phyloP scores from a whole-genome alignment of 2,329 filamentous ascomycete genomes.

The Neonectria punicea region DNA sequence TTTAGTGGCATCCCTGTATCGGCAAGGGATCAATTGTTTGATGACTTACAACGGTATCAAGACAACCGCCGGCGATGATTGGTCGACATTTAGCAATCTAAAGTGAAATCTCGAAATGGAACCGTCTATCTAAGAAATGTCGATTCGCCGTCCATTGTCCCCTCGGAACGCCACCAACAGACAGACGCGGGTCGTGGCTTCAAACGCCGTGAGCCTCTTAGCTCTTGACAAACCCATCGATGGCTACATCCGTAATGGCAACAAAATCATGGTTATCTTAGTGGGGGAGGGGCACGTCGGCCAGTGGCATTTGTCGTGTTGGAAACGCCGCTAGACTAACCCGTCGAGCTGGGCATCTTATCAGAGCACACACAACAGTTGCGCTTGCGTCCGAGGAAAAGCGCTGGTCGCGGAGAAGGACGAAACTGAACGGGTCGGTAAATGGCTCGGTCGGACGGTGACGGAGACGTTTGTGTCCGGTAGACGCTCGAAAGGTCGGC shows the following conservation, averaged over 20 bases:
- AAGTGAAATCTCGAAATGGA: neutral
- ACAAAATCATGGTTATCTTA: neutral
- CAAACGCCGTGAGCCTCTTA: neutral
- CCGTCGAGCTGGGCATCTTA: slow-evolving; percentile 4
- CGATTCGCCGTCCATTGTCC: neutral
- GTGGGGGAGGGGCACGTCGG: neutral
- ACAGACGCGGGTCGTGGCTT: neutral
- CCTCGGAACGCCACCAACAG: neutral
- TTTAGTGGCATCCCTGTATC: neutral
- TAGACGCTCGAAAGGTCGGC: neutral
- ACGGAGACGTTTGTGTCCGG: neutral
- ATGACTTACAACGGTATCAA: neutral
- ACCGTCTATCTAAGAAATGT: neutral
- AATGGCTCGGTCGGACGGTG: neutral
- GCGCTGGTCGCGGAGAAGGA: slow-evolving; percentile 5
- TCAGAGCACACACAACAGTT: slow-evolving; percentile 8
- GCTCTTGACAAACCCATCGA: neutral
- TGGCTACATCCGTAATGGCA: neutral
- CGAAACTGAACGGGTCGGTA: neutral
- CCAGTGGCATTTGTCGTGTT: neutral
- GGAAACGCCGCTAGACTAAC: neutral
- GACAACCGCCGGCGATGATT: neutral
- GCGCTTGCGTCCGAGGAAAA: slow-evolving; percentile 22
- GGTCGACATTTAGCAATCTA: neutral
- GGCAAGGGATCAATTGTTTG: neutral